These are phyloP conservation scores for Nidularia sp. DNA, from an alignment of 768 basidiomycete genomes.

Conservation along the genomic window DNA sequence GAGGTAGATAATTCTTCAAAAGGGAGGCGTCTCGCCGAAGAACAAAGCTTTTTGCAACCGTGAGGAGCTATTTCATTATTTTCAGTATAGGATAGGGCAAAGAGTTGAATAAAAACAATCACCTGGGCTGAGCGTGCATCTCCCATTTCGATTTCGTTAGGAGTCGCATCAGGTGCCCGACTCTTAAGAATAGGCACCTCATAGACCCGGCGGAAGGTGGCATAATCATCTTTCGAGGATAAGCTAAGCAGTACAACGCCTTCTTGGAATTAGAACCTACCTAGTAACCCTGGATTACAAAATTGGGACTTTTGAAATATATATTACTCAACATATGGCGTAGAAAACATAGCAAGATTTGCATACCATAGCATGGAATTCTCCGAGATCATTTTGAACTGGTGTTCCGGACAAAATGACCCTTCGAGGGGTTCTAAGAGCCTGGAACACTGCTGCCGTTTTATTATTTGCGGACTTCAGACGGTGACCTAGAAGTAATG, in stretches of 20 bases:
- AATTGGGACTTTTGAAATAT: constrained; percentile 71
- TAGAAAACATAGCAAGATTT: not conserved
- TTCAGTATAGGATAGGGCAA: no score
- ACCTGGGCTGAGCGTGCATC: constrained; percentile 78
- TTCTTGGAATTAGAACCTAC: constrained; percentile 27
- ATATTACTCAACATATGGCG: not conserved
- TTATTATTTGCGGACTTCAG: constrained; percentile 91
- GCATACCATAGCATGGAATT: constrained; percentile 94
- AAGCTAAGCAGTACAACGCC: constrained; percentile 1
- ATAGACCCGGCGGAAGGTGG: constrained; percentile 74
- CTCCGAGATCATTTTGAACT: constrained; percentile 92
- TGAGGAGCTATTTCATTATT: constrained; percentile 46
- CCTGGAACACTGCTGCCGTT: constrained; percentile 82
- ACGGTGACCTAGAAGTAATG: constrained; percentile 61
- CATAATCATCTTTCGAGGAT: constrained; percentile 80
- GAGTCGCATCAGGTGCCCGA: constrained; percentile 69
- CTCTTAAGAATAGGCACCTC: constrained; percentile 86
- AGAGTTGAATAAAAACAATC: no score
- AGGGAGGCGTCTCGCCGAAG: constrained; percentile 84
- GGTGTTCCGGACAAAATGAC: constrained; percentile 96
- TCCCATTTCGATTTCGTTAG: constrained; percentile 74
- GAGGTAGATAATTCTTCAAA: constrained; percentile 80
- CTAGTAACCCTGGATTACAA: constrained; percentile 88
- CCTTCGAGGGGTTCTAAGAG: constrained; percentile 68
- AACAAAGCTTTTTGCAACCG: constrained; percentile 84